Evolutionary conservation across 192 early-diverging fungal species (phyloP), one percentile per base, ranked within the genome.

Genomic region (Backusella tarrabulga): DNA sequence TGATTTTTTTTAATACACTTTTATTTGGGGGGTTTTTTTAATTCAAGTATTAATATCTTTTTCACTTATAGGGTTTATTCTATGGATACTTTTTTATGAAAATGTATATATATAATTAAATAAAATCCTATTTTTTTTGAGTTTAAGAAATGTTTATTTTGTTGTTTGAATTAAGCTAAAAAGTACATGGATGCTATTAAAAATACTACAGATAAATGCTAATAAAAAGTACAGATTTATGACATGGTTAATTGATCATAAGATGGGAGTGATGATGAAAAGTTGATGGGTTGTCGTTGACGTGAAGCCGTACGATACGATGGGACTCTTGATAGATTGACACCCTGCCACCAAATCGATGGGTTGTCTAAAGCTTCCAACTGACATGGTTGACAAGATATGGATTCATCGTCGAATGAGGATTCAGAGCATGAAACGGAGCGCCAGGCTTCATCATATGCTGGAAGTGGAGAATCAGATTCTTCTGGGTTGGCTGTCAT

Each of bases 371-470:
- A 34, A 44, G 56, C 26, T 12, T 63, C 56, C 23, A 29, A n/a
- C 23, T 63, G 56, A 12, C 26, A 12, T 8, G 21, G 23, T 26
- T 63, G 34, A 11, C 9, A 17, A 34, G 23, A 3, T 14, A 66
- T 4, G 6, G 42, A 23, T 8, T 60, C 50, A 34, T 56, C n/a
- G 6, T 46, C 26, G 11, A 2, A 32, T 32, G 32, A 32, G 32
- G 32, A 32, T 32, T 54, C 52, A 2, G 26, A 63, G 21, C 71
- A 82, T 3, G 73, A 74, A 17, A 75, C 40, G 0, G 81, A 73
- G 14, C 77, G 77, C 76, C 76, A 78, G 1, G 68, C 67, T 21
- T 77, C 73, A 32, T 82, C 74, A 38, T 82, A 82, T 34, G 81
- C 44, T 35, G 81, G 81, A 50, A 82, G 73, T 1, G 41, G 40